A percentile compares a stretch with the other conserved stretches of the same genome.
phyloP scores from a whole-genome alignment of 495 filamentous ascomycete genomes.

The Elaphomyces granulatus region DNA sequence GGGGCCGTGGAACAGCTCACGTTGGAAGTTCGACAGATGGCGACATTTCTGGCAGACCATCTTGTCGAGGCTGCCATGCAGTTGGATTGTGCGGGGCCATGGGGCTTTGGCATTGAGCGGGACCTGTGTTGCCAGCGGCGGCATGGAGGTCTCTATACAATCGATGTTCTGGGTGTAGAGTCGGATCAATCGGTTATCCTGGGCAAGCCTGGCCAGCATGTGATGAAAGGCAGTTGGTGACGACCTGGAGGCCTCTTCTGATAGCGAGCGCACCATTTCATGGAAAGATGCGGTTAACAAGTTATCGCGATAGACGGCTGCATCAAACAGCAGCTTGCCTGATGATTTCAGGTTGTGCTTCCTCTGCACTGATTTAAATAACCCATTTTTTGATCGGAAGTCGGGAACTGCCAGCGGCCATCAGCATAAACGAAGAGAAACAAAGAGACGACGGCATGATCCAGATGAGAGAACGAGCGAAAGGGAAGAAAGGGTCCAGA shows the following conservation, averaged over 20 bases:
- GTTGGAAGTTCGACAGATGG: slow-evolving; percentile 59
- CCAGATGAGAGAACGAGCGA: too few species aligned
- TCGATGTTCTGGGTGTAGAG: slow-evolving; percentile 96
- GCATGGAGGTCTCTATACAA: slow-evolving; percentile 75
- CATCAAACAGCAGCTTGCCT: slow-evolving; percentile 92
- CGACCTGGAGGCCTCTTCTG: slow-evolving; percentile 55
- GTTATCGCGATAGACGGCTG: slow-evolving; percentile 89
- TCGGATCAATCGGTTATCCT: slow-evolving; percentile 77
- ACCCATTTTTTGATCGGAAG: slow-evolving; percentile 78
- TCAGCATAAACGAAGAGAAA: not conserved
- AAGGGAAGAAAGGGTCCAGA: too few species aligned
- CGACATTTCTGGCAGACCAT: slow-evolving; percentile 94
- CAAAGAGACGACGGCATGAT: not conserved
- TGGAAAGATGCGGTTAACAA: slow-evolving; percentile 79
- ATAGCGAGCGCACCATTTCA: slow-evolving; percentile 83
- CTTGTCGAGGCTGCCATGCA: slow-evolving; percentile 85
- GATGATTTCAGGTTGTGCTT: slow-evolving; percentile 86
- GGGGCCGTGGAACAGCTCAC: slow-evolving; percentile 68
- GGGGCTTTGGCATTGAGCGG: slow-evolving; percentile 64
- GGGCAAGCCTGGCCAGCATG: slow-evolving; percentile 78
- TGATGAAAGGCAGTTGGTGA: slow-evolving; percentile 85
- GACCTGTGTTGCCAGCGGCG: slow-evolving; percentile 61
- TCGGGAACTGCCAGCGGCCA: slow-evolving; percentile 60
- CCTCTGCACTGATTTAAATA: slow-evolving; percentile 69
- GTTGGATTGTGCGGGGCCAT: slow-evolving; percentile 86